Evolutionary conservation across 768 basidiomycete species (phyloP), one percentile per base, ranked within the genome.

Genomic region (Dioszegia hungarica): DNA sequence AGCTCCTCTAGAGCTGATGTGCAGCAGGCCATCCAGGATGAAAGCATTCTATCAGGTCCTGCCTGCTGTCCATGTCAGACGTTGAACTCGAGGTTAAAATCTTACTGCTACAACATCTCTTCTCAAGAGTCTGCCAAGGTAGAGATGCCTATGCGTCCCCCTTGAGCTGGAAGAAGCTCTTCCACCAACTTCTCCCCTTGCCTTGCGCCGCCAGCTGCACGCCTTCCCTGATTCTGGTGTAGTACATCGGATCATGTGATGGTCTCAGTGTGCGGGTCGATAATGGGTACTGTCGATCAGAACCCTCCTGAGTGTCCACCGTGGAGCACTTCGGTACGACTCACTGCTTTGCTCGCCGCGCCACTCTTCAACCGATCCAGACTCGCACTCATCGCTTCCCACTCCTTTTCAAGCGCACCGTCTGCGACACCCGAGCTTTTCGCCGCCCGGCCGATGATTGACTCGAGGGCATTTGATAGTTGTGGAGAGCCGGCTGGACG

Each of bases 101-200:
- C n/a, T n/a, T n/a, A n/a, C n/a, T n/a, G n/a, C n/a, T n/a, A n/a
- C n/a, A n/a, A n/a, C n/a, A n/a, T n/a, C n/a, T n/a, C n/a, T n/a
- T n/a, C n/a, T n/a, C n/a, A n/a, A n/a, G n/a, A n/a, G n/a, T n/a
- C n/a, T n/a, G n/a, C n/a, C n/a, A n/a, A n/a, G n/a, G n/a, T n/a
- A n/a, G n/a, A n/a, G n/a, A n/a, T n/a, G 15, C 25, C 44, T 62
- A 74, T 22, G 70, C 70, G 36, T 72, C 67, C 5, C 74, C 74
- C 47, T 67, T 65, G 12, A 70, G 49, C 56, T 72, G 67, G 67
- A 75, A 75, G 57, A 75, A 75, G 24, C 57, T 56, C 61, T 65
- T 70, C 68, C 70, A 73, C 66, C 66, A 75, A 41, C 65, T 70
- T 51, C 74, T 48, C 19, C 61, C 61, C 31, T 72, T 56, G 0